Evolutionary conservation across 1,139 yeast species (phyloP).

Genomic region (Arxiozyma slooffiae): DNA sequence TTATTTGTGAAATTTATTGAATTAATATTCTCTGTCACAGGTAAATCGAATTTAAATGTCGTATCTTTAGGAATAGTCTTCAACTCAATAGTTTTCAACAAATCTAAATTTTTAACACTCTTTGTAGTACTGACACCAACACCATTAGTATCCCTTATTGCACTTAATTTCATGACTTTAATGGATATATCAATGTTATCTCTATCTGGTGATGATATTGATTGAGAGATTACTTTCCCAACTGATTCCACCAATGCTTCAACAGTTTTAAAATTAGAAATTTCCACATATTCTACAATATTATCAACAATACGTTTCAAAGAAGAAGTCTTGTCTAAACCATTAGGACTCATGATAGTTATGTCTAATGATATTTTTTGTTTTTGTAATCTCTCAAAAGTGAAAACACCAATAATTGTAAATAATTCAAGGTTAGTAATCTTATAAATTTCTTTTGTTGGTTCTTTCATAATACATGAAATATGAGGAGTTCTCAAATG

Average conservation of each 20-base stretch:
- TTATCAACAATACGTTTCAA: constrained; percentile 36
- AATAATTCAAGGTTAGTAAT: constrained; percentile 45
- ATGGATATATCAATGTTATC: constrained; percentile 38
- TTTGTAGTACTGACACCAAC: constrained; percentile 76
- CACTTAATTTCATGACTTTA: constrained; percentile 75
- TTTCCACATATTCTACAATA: constrained; percentile 52
- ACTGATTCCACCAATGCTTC: constrained; percentile 79
- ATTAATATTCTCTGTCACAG: constrained; percentile 11
- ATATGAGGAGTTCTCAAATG: constrained; percentile 46
- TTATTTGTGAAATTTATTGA: neutral
- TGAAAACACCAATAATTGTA: constrained; percentile 83
- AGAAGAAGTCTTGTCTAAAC: constrained; percentile 6
- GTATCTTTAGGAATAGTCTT: neutral
- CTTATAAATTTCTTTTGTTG: constrained; percentile 26
- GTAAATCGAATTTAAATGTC: constrained; percentile 21
- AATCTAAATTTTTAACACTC: constrained; percentile 32
- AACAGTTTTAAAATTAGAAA: constrained; percentile 76
- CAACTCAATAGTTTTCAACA: constrained; percentile 1
- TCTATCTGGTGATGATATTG: constrained; percentile 7
- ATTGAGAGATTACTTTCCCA: constrained; percentile 49
- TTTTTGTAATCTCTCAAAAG: constrained; percentile 71
- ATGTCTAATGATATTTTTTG: constrained; percentile 66
- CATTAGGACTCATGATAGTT: constrained; percentile 35
- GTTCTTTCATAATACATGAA: constrained; percentile 31
- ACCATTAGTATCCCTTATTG: constrained; percentile 75